Evolutionary conservation across 2,329 filamentous ascomycete genomes (phyloP), one percentile per base, ranked within the genome.

Genomic region (Ceratocystis alfenasii): DNA sequence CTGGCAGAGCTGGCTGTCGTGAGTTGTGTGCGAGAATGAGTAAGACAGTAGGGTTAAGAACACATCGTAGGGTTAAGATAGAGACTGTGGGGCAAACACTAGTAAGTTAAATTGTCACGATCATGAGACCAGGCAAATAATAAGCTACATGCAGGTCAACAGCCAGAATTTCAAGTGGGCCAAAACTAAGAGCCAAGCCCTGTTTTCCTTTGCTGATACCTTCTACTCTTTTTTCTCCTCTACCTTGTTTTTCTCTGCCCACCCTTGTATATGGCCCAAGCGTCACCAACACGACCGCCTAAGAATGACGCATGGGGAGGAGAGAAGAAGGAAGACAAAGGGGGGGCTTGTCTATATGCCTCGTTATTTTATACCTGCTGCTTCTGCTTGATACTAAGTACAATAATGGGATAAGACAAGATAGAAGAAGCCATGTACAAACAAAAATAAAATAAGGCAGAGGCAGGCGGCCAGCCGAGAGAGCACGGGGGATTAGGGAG

Each of bases 331-430:
- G 30, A 33, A 33, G 30, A 33, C 30, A 20, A 25, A 53, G 50
- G 53, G 50, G 53, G 55, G 30, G 25, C 53, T 59, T 59, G 53
- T 59, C 53, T 36, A 36, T 59, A 59, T 59, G 53, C 28, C 28
- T 59, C 53, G 15, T 59, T 33, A 4, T 22, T 25, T 5, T 25
- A 53, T 41, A 59, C 12, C 17, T 59, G 28, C 2, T 59, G 53
- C 53, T 33, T 59, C 22, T n/a, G 12, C 30, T n/a, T 33, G 25
- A 12, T 55, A 12, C 7, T 55, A 25, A 50, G n/a, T 30, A 59
- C 5, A 30, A 36, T 17, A 28, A 59, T 5, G 15, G 28, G 22
- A 30, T 5, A 15, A 17, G 22, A 57, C 4, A 25, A n/a, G 15
- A 59, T 5, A 12, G 5, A n/a, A 36, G 15, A 6, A 36, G 25